Base-by-base conservation (phyloP, 345 rosid species). In the Eucalyptus polyanthemos region DNA sequence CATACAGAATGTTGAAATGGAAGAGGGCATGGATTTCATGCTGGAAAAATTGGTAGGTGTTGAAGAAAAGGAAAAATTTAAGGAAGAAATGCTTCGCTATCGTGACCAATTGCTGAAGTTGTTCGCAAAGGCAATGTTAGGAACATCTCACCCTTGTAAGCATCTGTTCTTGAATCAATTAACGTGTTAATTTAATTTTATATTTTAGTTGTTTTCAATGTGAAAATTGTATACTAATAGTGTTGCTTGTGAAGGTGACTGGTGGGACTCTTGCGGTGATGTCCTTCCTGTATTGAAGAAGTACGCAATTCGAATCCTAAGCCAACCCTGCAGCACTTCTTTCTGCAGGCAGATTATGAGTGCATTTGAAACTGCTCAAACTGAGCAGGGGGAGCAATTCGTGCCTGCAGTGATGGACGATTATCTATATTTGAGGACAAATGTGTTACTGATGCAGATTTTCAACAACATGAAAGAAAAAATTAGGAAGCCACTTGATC, bases 311-410 rank as follows among this genome's bases (percentile, higher is more conserved):
- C 86, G 81, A 44, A 88, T 90, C 42, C 47, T 86, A 86, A 86
- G 89, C 72, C 91, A 90, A 86, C 89, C 90, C 31, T 90, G 88
- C 47, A 88, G 89, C 53, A 86, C 80, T 80, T 88, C 49, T 1
- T 60, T 76, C 21, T 88, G 88, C 16, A 13, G 53, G 25, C 19
- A 25, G 47, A 83, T 42, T 50, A 6, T 37, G 24, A 37, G 51
- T 65, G 83, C 67, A 13, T 49, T 37, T 17, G 29, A 65, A 42
- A 81, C 34, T 65, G 31, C 81, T 31, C 62, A 25, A 34, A 8
- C 19, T 12, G 19, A 50, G 54, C 0, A 51, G 54, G 0, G 3
- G 62, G 16, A 49, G 51, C 16, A 4, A 86, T 29, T 3, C 0
- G 3, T 31, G 12, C 25, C 50, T 27, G 50, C 19, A 50, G 60